A percentile compares a stretch with the other conserved stretches of the same genome.
Conservation (phyloP, 371 early-diverging fungal species). For the Apophysomyces ossiformis region DNA sequence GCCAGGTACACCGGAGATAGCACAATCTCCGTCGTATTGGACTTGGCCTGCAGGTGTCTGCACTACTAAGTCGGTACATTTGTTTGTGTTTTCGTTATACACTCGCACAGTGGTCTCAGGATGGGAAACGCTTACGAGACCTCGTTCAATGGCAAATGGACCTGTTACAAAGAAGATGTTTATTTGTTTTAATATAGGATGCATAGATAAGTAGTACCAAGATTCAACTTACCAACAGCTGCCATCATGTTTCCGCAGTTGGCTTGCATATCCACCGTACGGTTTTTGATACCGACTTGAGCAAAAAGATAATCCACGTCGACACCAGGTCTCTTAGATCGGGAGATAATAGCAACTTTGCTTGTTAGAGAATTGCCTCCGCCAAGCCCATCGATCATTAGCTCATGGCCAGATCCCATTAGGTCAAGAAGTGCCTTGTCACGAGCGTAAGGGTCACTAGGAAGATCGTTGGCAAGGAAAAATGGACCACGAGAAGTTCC, state of each 20-base stretch:
- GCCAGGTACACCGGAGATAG: slow-evolving; percentile 1
- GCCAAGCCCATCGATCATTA: not conserved
- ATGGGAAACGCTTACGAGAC: slow-evolving; percentile 3
- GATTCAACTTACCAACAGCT: not conserved
- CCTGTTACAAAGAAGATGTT: not conserved
- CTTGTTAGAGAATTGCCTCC: slow-evolving; percentile 3
- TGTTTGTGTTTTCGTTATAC: not conserved
- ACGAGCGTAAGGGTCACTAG: slow-evolving; percentile 2
- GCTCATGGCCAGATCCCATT: slow-evolving; percentile 3
- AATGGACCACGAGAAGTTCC: slow-evolving; percentile 4
- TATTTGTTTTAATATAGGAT: not conserved
- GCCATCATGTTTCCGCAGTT: slow-evolving; percentile 8
- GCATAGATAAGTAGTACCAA: not conserved
- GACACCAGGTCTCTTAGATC: slow-evolving; percentile 1
- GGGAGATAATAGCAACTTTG: slow-evolving; percentile 5
- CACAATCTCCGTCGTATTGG: slow-evolving; percentile 6
- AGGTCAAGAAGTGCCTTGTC: not conserved
- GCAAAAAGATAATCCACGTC: slow-evolving; percentile 5
- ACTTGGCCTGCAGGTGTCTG: not conserved
- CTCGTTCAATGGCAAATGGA: slow-evolving; percentile 1
- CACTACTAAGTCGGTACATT: slow-evolving; percentile 5
- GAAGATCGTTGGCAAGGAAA: slow-evolving; percentile 4
- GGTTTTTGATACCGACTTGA: not conserved
- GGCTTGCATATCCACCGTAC: slow-evolving; percentile 1
- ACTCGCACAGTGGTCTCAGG: slow-evolving; percentile 1